These are phyloP conservation scores for Anthostomella pinea DNA, from an alignment of 2,329 filamentous ascomycete species.

Conservation along the genomic window DNA sequence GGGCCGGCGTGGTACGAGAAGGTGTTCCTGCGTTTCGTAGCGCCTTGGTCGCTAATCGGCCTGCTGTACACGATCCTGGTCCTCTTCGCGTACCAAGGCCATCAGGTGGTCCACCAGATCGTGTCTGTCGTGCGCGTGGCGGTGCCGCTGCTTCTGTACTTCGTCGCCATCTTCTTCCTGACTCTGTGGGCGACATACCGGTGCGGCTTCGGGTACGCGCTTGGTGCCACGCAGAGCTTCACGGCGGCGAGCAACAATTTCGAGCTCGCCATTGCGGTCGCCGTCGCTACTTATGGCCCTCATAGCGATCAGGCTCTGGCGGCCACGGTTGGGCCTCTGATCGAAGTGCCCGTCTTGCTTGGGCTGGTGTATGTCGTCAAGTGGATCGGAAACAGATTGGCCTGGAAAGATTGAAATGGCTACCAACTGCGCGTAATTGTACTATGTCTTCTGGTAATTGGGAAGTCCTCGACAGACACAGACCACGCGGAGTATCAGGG, in stretches of 20 bases:
- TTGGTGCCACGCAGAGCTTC: constrained; percentile 76
- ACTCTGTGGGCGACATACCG: constrained; percentile 61
- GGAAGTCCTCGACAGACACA: too few species aligned
- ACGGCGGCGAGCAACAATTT: constrained; percentile 93
- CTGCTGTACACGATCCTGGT: constrained; percentile 85
- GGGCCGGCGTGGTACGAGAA: constrained; percentile 62
- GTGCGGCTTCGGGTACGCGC: constrained; percentile 71
- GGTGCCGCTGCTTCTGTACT: constrained; percentile 80
- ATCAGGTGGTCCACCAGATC: constrained; percentile 75
- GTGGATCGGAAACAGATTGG: constrained; percentile 52
- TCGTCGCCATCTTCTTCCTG: constrained; percentile 67
- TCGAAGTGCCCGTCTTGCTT: constrained; percentile 82
- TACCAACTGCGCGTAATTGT: too few species aligned
- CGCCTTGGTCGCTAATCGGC: constrained; percentile 76
- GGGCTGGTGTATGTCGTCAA: constrained; percentile 72
- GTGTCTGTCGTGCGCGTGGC: constrained; percentile 78
- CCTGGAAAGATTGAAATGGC: constrained; percentile 51
- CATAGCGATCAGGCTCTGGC: constrained; percentile 79
- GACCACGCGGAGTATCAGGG: too few species aligned
- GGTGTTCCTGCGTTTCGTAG: constrained; percentile 66
- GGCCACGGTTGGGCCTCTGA: constrained; percentile 77
- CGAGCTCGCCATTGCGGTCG: constrained; percentile 85
- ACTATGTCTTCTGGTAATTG: too few species aligned
- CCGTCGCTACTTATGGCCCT: constrained; percentile 75
- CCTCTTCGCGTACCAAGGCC: constrained; percentile 79